Evolutionary conservation across 2,329 filamentous ascomycete species (phyloP).

Genomic region (Juglanconis sp.): DNA sequence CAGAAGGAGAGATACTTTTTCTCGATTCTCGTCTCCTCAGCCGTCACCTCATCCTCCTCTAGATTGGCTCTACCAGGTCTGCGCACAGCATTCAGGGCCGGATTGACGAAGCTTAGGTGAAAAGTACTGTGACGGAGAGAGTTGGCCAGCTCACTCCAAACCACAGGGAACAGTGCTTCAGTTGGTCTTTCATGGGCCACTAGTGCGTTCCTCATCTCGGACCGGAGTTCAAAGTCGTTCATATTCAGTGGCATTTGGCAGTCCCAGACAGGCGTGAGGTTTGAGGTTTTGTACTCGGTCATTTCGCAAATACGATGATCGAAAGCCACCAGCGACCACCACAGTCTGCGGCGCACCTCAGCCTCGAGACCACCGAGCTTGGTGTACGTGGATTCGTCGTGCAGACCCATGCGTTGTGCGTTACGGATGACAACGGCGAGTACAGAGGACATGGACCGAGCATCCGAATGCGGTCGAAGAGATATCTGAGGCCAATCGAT

Average conservation of each 20-base stretch:
- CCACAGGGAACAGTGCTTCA: constrained; percentile 40
- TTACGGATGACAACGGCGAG: constrained; percentile 53
- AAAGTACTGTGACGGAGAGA: constrained; percentile 32
- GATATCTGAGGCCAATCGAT: constrained; percentile 40
- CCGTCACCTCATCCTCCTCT: constrained; percentile 27
- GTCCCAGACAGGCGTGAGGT: constrained; percentile 36
- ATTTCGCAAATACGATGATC: constrained; percentile 56
- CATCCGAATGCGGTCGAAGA: constrained; percentile 38
- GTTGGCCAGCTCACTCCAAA: constrained; percentile 39
- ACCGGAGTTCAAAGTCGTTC: constrained; percentile 43
- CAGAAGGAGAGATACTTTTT: constrained; percentile 43
- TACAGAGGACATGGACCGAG: constrained; percentile 49
- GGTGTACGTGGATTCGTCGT: constrained; percentile 40
- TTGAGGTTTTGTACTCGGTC: constrained; percentile 31
- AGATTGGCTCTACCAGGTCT: not conserved
- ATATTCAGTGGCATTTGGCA: constrained; percentile 41
- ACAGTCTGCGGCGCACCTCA: constrained; percentile 59
- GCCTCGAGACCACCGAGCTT: constrained; percentile 41
- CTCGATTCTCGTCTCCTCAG: constrained; percentile 37
- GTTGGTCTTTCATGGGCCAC: constrained; percentile 28
- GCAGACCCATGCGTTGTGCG: constrained; percentile 54
- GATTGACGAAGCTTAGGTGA: constrained; percentile 34
- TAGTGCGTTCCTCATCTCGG: constrained; percentile 36
- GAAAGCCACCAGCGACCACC: constrained; percentile 58
- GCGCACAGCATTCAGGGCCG: constrained; percentile 28